These are phyloP conservation scores for Amborella trichopoda DNA, from an alignment of 164 flowering plant species.

Conservation along the genomic window DNA sequence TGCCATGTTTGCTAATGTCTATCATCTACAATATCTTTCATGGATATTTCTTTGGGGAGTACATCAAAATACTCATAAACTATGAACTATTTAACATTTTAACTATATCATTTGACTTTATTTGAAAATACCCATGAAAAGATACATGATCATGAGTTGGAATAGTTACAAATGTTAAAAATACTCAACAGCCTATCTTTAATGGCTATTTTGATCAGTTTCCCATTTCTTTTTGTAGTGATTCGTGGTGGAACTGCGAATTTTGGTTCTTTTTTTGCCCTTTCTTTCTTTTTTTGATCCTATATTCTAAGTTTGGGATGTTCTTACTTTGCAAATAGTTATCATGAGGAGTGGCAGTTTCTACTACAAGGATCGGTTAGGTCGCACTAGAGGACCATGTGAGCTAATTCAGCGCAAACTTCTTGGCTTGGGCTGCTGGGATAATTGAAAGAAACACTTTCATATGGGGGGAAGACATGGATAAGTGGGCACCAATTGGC, in stretches of 20 bases:
- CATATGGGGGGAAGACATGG: conserved; percentile 98
- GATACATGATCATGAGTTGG: too few relatives aligned
- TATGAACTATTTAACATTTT: too few relatives aligned
- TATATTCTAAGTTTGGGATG: not conserved
- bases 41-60: too few relatives aligned
- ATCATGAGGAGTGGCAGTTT: conserved; percentile 77
- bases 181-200: too few relatives aligned
- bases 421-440: conserved; percentile 93
- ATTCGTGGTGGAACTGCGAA: not conserved
- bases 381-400: conserved; percentile 83
- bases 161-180: too few relatives aligned
- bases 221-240: too few relatives aligned
- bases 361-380: conserved; percentile 86
- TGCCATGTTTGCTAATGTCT: too few relatives aligned
- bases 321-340: conserved; percentile 25
- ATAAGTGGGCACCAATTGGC: conserved; percentile 94
- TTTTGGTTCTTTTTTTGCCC: not conserved
- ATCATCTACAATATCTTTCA: too few relatives aligned
- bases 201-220: too few relatives aligned
- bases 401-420: conserved; percentile 73
- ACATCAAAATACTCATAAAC: too few relatives aligned
- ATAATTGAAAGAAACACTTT: conserved; percentile 85
- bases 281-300: not conserved
- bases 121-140: too few relatives aligned
- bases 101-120: too few relatives aligned